phyloP scores from a whole-genome alignment of 345 rosid genomes.

The Salix caprea region DNA sequence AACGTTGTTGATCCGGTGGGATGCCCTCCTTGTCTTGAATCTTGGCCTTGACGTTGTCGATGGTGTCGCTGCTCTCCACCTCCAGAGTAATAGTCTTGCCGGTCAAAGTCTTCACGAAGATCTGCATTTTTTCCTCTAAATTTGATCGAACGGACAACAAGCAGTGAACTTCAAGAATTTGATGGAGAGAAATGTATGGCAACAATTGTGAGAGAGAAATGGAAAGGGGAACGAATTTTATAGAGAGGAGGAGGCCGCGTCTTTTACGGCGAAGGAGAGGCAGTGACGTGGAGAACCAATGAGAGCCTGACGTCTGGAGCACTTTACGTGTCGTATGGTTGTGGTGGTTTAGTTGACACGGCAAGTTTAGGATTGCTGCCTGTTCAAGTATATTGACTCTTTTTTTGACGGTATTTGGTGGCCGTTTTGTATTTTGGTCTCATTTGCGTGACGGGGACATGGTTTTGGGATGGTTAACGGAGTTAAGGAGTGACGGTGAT shows the following conservation, averaged over 20 bases:
- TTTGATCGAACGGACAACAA: background rate
- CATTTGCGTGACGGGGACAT: no score
- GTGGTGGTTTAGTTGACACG: background rate
- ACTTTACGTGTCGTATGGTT: background rate
- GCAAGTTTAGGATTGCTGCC: background rate
- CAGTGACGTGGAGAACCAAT: background rate
- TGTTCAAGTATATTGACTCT: no score
- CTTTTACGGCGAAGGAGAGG: background rate
- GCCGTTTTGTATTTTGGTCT: background rate
- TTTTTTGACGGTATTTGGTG: background rate
- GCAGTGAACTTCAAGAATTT: background rate
- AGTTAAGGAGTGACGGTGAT: no score
- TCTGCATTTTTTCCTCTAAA: conserved; percentile 1
- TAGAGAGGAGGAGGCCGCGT: conserved; percentile 1
- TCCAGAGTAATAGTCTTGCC: conserved; percentile 23
- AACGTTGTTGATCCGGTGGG: conserved; percentile 24
- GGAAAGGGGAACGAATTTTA: background rate
- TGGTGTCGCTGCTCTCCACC: conserved; percentile 27
- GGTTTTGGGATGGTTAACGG: no score
- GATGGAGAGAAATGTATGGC: background rate
- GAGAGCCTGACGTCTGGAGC: background rate
- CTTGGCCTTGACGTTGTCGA: conserved; percentile 25
- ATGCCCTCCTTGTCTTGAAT: conserved; percentile 27
- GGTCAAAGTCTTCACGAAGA: conserved; percentile 24
- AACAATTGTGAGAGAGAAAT: background rate